These are phyloP conservation scores for Aphanomyces astaci DNA, from an alignment of 352 stramenopile species.

Conservation along the genomic window DNA sequence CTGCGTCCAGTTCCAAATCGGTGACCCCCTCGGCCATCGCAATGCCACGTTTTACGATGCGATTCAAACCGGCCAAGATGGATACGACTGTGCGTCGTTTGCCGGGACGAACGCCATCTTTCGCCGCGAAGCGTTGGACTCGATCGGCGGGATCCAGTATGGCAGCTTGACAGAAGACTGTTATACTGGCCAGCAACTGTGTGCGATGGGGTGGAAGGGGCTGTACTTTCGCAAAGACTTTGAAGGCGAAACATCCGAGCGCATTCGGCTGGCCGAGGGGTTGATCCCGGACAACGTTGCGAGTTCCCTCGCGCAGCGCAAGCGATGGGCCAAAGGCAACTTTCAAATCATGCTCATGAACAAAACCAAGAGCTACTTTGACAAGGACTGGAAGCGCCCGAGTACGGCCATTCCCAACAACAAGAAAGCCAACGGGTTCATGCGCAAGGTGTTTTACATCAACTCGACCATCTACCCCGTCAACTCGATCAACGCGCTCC, in stretches of 20 bases:
- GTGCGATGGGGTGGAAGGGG: conserved; percentile 76
- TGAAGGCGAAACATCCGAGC: conserved; percentile 63
- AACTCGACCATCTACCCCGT: conserved; percentile 78
- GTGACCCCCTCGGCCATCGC: conserved; percentile 69
- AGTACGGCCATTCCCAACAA: conserved; percentile 67
- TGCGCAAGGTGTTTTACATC: conserved; percentile 78
- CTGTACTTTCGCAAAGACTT: conserved; percentile 86
- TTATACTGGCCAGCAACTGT: conserved; percentile 69
- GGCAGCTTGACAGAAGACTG: conserved; percentile 76
- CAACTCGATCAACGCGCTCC: conserved; percentile 59
- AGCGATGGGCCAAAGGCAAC: conserved; percentile 77
- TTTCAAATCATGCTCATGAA: conserved; percentile 81
- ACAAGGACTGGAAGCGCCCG: conserved; percentile 73
- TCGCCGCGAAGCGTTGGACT: conserved; percentile 74
- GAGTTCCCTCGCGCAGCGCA: conserved; percentile 63
- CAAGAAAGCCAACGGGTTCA: conserved; percentile 72
- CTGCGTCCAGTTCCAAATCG: conserved; percentile 75
- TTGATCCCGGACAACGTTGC: conserved; percentile 73
- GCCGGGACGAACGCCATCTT: conserved; percentile 74
- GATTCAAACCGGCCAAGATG: conserved; percentile 75
- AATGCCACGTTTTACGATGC: conserved; percentile 81
- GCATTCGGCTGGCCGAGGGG: conserved; percentile 69
- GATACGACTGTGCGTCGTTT: conserved; percentile 74
- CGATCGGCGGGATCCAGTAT: conserved; percentile 79
- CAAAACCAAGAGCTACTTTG: conserved; percentile 72